phyloP scores from a whole-genome alignment of 2,329 filamentous ascomycete species.

The Canariomyces notabilis region DNA sequence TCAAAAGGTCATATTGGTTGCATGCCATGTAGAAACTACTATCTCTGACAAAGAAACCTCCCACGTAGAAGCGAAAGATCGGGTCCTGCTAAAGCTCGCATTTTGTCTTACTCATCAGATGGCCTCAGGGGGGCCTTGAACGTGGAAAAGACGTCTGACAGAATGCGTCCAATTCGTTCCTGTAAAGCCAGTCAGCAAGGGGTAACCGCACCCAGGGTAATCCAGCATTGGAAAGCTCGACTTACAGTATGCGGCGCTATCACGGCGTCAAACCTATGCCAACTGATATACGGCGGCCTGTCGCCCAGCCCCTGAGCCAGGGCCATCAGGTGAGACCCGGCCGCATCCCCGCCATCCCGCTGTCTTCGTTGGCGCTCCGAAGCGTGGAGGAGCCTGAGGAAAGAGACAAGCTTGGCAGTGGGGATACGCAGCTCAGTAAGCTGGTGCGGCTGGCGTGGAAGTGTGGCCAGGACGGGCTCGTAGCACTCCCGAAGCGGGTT shows the following conservation, averaged over 20 bases:
- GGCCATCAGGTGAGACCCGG: not conserved
- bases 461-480: not conserved
- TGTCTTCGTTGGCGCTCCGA: too few relatives aligned
- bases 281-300: not conserved
- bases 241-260: not conserved
- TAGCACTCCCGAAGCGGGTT: not conserved
- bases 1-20: too few relatives aligned
- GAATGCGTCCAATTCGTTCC: not conserved
- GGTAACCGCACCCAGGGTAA: not conserved
- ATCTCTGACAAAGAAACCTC: too few relatives aligned
- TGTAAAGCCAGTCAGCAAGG: not conserved
- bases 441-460: not conserved
- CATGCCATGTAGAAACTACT: too few relatives aligned
- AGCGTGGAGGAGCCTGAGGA: not conserved
- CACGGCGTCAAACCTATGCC: not conserved
- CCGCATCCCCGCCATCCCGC: not conserved
- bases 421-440: not conserved
- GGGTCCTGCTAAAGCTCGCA: too few relatives aligned
- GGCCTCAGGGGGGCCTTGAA: not conserved
- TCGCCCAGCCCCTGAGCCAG: not conserved
- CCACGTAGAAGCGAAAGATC: too few relatives aligned
- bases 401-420: not conserved
- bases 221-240: not conserved
- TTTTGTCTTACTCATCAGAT: too few relatives aligned
- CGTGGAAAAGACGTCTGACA: not conserved